These are phyloP conservation scores for Hymenochaete sp. DNA, from an alignment of 1,284 basidiomycete genomes.

Conservation along the genomic window DNA sequence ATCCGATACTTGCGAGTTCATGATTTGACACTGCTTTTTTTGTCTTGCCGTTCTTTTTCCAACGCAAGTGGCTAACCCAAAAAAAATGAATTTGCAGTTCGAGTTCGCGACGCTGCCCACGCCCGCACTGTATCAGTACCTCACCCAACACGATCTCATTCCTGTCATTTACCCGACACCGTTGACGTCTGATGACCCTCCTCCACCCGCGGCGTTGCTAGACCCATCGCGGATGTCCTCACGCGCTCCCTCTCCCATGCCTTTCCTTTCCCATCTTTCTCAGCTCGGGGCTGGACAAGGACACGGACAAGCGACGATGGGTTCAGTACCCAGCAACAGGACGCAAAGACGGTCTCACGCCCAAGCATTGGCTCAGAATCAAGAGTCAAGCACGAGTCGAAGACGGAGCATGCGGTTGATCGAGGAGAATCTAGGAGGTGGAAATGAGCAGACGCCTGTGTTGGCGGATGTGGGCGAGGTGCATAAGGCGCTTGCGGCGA, in stretches of 20 bases:
- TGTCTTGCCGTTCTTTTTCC: too few relatives aligned
- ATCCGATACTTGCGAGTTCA: neutral
- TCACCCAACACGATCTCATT: constrained; percentile 59
- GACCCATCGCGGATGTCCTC: constrained; percentile 38
- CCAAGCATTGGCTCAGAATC: too few relatives aligned
- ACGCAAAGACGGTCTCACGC: constrained; percentile 44
- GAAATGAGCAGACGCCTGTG: constrained; percentile 40
- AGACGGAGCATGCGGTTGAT: constrained; percentile 58
- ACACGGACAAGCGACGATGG: constrained; percentile 24
- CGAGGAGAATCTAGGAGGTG: constrained; percentile 47
- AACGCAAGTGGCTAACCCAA: too few relatives aligned
- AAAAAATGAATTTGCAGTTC: constrained; percentile 50
- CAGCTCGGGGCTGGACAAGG: too few relatives aligned
- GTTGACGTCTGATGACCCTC: constrained; percentile 54
- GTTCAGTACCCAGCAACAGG: constrained; percentile 46
- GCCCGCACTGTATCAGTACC: constrained; percentile 55
- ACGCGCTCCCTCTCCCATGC: constrained; percentile 40
- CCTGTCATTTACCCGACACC: constrained; percentile 63
- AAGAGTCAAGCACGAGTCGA: constrained; percentile 37
- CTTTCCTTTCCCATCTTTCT: constrained; percentile 22
- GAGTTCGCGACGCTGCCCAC: constrained; percentile 60
- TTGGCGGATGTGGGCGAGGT: constrained; percentile 60
- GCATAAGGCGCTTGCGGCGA: constrained; percentile 50
- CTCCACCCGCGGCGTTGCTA: constrained; percentile 51
- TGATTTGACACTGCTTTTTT: neutral